phyloP scores from a whole-genome alignment of 306 rosid genomes.

The Glycyrrhiza uralensis region DNA sequence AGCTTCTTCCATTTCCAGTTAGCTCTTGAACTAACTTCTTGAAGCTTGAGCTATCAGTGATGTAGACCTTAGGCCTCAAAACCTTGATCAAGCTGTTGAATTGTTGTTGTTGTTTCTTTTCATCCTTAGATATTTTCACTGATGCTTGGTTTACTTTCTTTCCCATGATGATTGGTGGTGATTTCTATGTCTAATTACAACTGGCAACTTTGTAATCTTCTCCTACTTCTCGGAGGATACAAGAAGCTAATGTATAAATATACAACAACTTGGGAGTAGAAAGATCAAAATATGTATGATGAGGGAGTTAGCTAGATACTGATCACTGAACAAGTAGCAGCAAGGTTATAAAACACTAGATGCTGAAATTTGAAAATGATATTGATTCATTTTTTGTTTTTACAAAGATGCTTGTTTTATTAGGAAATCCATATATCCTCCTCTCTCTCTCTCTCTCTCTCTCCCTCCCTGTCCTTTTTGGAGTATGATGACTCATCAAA shows the following conservation, averaged over 20 bases:
- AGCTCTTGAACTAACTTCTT: slow-evolving; percentile 51
- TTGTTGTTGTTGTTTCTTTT: slow-evolving; percentile 30
- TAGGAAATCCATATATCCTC: not conserved
- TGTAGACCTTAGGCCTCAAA: slow-evolving; percentile 46
- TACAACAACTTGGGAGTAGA: not conserved
- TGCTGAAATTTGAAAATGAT: slow-evolving; percentile 61
- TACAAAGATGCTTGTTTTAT: not conserved
- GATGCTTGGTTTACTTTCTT: slow-evolving; percentile 37
- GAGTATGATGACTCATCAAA: not conserved
- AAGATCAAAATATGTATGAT: slow-evolving; percentile 30
- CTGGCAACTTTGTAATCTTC: slow-evolving; percentile 49
- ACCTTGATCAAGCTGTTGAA: slow-evolving; percentile 43
- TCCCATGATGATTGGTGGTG: slow-evolving; percentile 37
- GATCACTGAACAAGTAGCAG: not conserved
- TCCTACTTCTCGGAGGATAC: slow-evolving; percentile 54
- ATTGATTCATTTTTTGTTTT: slow-evolving; percentile 8
- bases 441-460: not conserved
- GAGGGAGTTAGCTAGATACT: slow-evolving; percentile 24
- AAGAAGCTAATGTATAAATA: slow-evolving; percentile 38
- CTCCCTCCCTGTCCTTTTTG: not conserved
- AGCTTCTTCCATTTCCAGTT: slow-evolving; percentile 40
- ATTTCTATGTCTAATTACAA: slow-evolving; percentile 38
- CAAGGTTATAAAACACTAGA: slow-evolving; percentile 31
- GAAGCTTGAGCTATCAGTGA: slow-evolving; percentile 45
- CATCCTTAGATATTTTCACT: slow-evolving; percentile 35